Evolutionary conservation across 306 rosid species (phyloP), one percentile per base, ranked within the genome.

Genomic region (Lotus japonicus): DNA sequence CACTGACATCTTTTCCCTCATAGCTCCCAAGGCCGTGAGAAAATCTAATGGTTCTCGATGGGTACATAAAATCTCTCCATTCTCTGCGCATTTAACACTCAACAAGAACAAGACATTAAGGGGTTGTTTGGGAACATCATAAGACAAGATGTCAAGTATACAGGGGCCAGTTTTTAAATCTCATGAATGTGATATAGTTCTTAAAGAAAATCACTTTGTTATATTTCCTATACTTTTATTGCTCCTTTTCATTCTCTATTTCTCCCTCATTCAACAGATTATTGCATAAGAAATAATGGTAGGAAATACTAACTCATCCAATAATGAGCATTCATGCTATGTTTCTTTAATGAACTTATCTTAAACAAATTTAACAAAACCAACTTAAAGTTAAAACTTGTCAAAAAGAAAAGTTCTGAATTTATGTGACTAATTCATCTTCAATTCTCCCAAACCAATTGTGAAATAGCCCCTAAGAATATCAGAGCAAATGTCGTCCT

Each of bases 11-110:
- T 49, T 77, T 72, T 63, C 64, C 78, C 68, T 79, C 80, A 11
- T 71, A 68, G 48, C 65, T 81, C 53, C 80, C 87, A 18, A 43
- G 54, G 43, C 71, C 76, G 23, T 77, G 36, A 39, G 83, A 72
- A 66, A 94, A 88, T 43, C 79, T 89, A 72, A 94, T 76, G 46
- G 45, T 63, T 79, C 74, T 86, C 19, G 92, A 67, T 59, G 83
- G 88, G 56, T 90, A 94, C 39, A 76, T 77, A 72, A 84, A 94
- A 75, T 80, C 77, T 28, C 66, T 89, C 95, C 98, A 94, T 81
- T 90, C 92, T 80, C 96, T 90, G 71, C 77, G 70, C 54, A 74
- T 77, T 73, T 56, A 66, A 50, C 11, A 6, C 7, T 58, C 57
- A 66, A 42, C 33, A 74, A 73, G 39, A 14, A 57, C 13, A 51